Evolutionary conservation across 192 early-diverging fungal genomes (phyloP).

Genomic region (Umbelopsis isabellina): DNA sequence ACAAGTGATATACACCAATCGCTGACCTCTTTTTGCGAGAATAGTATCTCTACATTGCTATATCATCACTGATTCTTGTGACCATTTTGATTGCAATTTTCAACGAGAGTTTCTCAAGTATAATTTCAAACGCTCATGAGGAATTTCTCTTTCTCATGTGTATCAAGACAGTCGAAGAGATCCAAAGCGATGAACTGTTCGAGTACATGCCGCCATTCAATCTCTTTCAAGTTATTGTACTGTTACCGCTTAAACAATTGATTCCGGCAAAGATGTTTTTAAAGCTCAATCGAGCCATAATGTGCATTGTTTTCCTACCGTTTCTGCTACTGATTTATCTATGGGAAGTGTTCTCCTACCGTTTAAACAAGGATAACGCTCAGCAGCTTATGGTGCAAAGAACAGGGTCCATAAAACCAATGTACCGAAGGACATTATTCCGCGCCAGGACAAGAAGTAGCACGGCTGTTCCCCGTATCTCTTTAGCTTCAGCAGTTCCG

Average conservation of each 20-base stretch:
- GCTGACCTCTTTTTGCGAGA: not conserved
- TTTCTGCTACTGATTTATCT: conserved; percentile 42
- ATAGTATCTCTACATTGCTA: conserved; percentile 42
- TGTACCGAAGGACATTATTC: not conserved
- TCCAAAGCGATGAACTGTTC: conserved; percentile 44
- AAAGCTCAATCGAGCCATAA: conserved; percentile 37
- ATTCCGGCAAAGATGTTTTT: conserved; percentile 29
- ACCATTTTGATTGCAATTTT: conserved; percentile 48
- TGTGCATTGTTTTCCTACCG: conserved; percentile 41
- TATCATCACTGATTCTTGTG: conserved; percentile 43
- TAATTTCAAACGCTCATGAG: conserved; percentile 49
- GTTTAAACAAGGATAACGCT: not conserved
- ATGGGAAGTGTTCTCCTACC: conserved; percentile 31
- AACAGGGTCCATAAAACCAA: conserved; percentile 1
- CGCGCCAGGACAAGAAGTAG: conserved; percentile 3
- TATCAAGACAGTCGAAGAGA: conserved; percentile 49
- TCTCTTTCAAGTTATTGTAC: conserved; percentile 33
- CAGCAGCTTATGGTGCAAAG: conserved; percentile 1
- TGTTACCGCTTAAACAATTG: conserved; percentile 35
- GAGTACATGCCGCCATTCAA: conserved; percentile 51
- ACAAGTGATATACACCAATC: not conserved
- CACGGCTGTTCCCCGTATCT: conserved; percentile 9
- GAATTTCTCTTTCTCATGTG: conserved; percentile 49
- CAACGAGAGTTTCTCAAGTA: conserved; percentile 37
- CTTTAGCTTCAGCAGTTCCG: not conserved